These are phyloP conservation scores for Miamiensis avidus DNA, from an alignment of 169 alveolate species.

Conservation along the genomic window DNA sequence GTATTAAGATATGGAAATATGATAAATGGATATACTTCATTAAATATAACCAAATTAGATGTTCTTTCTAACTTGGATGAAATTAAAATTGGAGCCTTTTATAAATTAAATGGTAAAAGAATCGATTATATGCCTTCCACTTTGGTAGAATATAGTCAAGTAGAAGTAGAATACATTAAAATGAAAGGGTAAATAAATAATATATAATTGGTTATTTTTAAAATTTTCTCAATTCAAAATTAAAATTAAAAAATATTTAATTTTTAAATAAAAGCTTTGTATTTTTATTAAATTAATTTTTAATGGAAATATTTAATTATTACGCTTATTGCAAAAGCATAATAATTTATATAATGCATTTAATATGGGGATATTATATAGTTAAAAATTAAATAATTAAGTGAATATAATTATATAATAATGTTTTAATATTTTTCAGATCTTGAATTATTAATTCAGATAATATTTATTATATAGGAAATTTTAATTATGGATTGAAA, in stretches of 20 bases:
- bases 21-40: constrained; percentile 78
- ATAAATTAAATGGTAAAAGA: constrained; percentile 61
- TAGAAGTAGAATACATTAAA: constrained; percentile 86
- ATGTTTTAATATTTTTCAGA: background rate
- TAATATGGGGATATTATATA: no score
- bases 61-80: constrained; percentile 90
- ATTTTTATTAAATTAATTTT: no score
- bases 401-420: background rate
- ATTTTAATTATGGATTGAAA: no score
- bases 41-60: constrained; percentile 94
- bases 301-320: no score
- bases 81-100: constrained; percentile 82
- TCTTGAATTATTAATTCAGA: no score
- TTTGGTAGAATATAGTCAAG: constrained; percentile 74
- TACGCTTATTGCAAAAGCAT: no score
- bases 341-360: no score
- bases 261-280: no score
- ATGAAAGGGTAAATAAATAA: constrained; percentile 66
- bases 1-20: constrained; percentile 60
- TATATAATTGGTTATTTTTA: background rate
- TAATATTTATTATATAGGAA: no score
- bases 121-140: constrained; percentile 83
- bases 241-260: no score
- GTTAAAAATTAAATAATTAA: no score
- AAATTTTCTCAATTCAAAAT: background rate